Conservation (phyloP, 176 grass and related monocot species). For the Bolboschoenus planiculmis region DNA sequence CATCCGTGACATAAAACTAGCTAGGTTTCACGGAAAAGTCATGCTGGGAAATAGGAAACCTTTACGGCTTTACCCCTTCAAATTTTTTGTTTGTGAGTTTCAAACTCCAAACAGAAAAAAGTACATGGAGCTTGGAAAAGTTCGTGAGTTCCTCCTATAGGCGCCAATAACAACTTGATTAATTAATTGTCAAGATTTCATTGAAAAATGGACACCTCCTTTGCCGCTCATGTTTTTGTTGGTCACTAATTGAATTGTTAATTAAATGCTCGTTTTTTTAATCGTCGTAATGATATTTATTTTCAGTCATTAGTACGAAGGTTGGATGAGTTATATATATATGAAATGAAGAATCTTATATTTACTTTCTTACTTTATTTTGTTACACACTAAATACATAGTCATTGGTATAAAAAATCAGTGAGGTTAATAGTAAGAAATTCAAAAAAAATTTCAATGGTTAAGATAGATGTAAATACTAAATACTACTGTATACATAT, state of each 20-base stretch:
- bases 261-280: too few species aligned
- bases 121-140: background rate
- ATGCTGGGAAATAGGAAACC: background rate
- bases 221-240: background rate
- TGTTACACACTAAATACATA: too few species aligned
- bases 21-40: background rate
- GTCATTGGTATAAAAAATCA: too few species aligned
- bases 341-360: background rate
- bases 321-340: too few species aligned
- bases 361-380: background rate
- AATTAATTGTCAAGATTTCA: background rate
- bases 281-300: too few species aligned
- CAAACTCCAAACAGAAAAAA: conserved; percentile 1
- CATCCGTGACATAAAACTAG: background rate
- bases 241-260: background rate
- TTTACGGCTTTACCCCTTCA: background rate
- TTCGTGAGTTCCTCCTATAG: background rate
- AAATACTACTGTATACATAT: too few species aligned
- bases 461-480: too few species aligned
- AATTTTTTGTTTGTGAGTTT: background rate
- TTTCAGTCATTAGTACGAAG: too few species aligned
- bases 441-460: too few species aligned
- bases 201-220: background rate
- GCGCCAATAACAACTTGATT: background rate
- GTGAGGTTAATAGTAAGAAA: too few species aligned